These are phyloP conservation scores for Lactifluus piperatus DNA, from an alignment of 768 basidiomycete genomes.

Conservation along the genomic window DNA sequence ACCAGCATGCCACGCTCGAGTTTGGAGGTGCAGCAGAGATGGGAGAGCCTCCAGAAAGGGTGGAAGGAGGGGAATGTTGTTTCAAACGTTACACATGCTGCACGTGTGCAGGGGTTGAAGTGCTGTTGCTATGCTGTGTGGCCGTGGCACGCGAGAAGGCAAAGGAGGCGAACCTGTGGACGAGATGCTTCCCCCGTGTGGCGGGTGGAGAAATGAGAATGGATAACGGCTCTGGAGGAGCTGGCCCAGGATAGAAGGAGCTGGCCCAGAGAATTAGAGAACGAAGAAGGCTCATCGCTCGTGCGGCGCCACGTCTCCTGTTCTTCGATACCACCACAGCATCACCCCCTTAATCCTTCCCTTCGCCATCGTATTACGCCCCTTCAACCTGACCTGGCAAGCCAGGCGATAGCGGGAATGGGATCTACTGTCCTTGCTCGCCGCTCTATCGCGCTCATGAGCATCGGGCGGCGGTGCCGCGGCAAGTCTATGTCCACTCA, in stretches of 20 bases:
- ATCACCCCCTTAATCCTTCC: conserved; percentile 21
- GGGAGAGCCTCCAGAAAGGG: conserved; percentile 44
- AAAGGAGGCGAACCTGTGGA: conserved; percentile 31
- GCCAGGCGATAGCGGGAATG: conserved; percentile 63
- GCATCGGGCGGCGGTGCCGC: conserved; percentile 26
- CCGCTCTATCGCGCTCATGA: conserved; percentile 36
- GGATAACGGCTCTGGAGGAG: conserved; percentile 65
- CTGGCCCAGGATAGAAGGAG: conserved; percentile 80
- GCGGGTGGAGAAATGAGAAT: conserved; percentile 53
- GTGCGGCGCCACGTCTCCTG: conserved; percentile 23
- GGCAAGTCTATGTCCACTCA: conserved; percentile 15
- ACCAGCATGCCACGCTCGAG: conserved; percentile 34
- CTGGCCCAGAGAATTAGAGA: conserved; percentile 39
- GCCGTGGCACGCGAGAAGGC: conserved; percentile 24
- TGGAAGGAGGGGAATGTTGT: not conserved
- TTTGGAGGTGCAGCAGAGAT: conserved; percentile 34
- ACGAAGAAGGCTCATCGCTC: conserved; percentile 45
- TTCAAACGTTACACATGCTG: conserved; percentile 51
- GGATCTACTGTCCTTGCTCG: conserved; percentile 57
- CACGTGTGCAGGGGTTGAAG: conserved; percentile 33
- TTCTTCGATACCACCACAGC: conserved; percentile 27
- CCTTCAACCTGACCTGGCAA: conserved; percentile 31
- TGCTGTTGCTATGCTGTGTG: conserved; percentile 28
- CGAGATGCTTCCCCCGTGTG: conserved; percentile 34
- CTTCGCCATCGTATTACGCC: conserved; percentile 22